Percentiles rank a stretch among this genome's conserved stretches.
phyloP scores from a whole-genome alignment of 169 alveolate genomes.

The Cryptosporidium felis region DNA sequence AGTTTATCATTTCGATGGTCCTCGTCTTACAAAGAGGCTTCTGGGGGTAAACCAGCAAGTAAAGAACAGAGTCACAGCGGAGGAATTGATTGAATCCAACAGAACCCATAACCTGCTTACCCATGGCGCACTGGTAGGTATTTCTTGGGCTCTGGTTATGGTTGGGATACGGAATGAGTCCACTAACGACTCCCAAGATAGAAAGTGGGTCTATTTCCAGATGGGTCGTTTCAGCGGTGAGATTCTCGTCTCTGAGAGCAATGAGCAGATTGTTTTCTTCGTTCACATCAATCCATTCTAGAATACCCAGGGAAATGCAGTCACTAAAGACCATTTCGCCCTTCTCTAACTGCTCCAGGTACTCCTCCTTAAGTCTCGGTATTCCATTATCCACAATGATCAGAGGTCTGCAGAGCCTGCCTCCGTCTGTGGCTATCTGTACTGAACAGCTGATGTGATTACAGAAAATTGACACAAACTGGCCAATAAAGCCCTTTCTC shows the following conservation, averaged over 20 bases:
- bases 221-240: constrained; percentile 94
- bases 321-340: constrained; percentile 88
- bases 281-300: constrained; percentile 99
- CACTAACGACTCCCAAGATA: constrained; percentile 98
- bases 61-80: constrained; percentile 91
- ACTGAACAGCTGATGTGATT: constrained; percentile 91
- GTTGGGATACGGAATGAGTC: constrained; percentile 99
- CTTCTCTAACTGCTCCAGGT: constrained; percentile 78
- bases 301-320: constrained; percentile 88
- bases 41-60: constrained; percentile 95
- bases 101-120: constrained; percentile 99
- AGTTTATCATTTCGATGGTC: constrained; percentile 95
- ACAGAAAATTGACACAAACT: constrained; percentile 94
- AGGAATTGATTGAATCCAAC: constrained; percentile 91
- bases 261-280: constrained; percentile 97
- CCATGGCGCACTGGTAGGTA: constrained; percentile 99
- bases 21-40: constrained; percentile 97
- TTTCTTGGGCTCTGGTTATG: constrained; percentile 99
- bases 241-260: constrained; percentile 91
- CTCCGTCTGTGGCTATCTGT: constrained; percentile 98
- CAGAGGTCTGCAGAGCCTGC: constrained; percentile 97
- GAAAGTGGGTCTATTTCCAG: constrained; percentile 98
- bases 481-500: constrained; percentile 94
- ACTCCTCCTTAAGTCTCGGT: constrained; percentile 80
- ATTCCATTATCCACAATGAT: constrained; percentile 94